Evolutionary conservation across 2,329 filamentous ascomycete genomes (phyloP), one percentile per base, ranked within the genome.

Genomic region (Fusarium caatingaense): DNA sequence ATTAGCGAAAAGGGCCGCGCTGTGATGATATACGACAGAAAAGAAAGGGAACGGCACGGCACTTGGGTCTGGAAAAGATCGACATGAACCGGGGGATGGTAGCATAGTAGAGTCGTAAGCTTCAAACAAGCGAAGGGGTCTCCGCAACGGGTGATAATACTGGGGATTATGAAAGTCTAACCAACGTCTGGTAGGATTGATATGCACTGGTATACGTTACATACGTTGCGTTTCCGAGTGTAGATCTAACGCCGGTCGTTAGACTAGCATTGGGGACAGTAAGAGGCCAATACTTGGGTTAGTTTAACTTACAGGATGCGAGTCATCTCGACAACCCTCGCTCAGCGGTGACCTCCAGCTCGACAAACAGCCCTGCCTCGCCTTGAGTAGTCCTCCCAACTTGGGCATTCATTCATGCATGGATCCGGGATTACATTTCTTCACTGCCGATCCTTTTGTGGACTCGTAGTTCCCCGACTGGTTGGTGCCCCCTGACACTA

Each of bases 1-100:
- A 70, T 69, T 64, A 55, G 67, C 66, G 67, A 66, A 41, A 45
- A 50, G 27, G 27, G 53, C 16, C 56, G 16, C 11, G 12, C 15
- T 28, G 10, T 37, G 47, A 32, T 70, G 56, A 67, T 69, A 66
- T 69, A 66, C 47, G 27, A 47, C 18, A 40, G 18, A 27, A n/a
- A 27, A n/a, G 21, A 45, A 25, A 37, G 34, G 18, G 34, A 25
- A 47, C 45, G 23, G 44, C 44, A 46, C 44, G 44, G 25, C 7
- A 21, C 21, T 50, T 50, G 18, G 30, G 28, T 23, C 21, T 54
- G 46, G 13, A 62, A 32, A 25, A 30, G 66, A 67, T 67, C 62
- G 15, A 34, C 62, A 51, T 51, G 23, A 12, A 21, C n/a, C 23
- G n/a, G 28, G 15, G 55, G 15, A 37, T 32, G 54, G 67, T 49